These are phyloP conservation scores for Apiotrichum domesticum DNA, from an alignment of 1,284 basidiomycete species.

Conservation along the genomic window DNA sequence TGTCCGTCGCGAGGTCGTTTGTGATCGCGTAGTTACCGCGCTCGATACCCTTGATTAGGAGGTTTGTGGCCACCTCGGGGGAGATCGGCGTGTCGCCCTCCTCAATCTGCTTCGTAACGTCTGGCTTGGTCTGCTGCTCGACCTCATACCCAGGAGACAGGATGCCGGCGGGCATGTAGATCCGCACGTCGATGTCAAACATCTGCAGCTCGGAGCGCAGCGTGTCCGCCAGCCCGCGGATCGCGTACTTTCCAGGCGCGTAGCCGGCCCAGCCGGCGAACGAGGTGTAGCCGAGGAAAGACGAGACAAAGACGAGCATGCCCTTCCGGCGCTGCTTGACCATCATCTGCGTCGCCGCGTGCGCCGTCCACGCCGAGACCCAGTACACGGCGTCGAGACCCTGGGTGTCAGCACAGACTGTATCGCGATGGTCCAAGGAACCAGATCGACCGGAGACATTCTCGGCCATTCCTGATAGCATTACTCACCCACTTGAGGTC, in stretches of 20 bases:
- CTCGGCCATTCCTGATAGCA: not conserved
- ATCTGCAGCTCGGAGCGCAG: conserved; percentile 75
- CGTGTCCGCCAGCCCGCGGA: conserved; percentile 80
- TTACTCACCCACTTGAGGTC: conserved; percentile 55
- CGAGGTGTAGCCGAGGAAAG: conserved; percentile 72
- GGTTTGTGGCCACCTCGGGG: conserved; percentile 61
- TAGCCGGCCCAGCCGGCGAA: conserved; percentile 82
- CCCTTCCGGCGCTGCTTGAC: conserved; percentile 54
- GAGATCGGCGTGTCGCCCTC: conserved; percentile 63
- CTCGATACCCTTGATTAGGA: conserved; percentile 65
- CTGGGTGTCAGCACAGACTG: conserved; percentile 14
- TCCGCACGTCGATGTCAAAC: conserved; percentile 65
- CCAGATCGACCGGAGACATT: not conserved
- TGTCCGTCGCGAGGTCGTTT: conserved; percentile 59
- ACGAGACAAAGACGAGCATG: conserved; percentile 76
- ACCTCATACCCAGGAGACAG: conserved; percentile 69
- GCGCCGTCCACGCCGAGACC: conserved; percentile 64
- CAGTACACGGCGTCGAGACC: conserved; percentile 51
- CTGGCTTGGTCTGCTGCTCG: conserved; percentile 78
- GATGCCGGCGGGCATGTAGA: conserved; percentile 84
- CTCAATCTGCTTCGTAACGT: conserved; percentile 73
- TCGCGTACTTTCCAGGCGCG: conserved; percentile 79
- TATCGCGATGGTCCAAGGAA: too few relatives aligned
- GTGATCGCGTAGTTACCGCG: conserved; percentile 71
- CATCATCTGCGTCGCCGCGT: conserved; percentile 69